Evolutionary conservation across 345 rosid genomes (phyloP), one percentile per base, ranked within the genome.

Genomic region (Excoecaria cochinchinensis): DNA sequence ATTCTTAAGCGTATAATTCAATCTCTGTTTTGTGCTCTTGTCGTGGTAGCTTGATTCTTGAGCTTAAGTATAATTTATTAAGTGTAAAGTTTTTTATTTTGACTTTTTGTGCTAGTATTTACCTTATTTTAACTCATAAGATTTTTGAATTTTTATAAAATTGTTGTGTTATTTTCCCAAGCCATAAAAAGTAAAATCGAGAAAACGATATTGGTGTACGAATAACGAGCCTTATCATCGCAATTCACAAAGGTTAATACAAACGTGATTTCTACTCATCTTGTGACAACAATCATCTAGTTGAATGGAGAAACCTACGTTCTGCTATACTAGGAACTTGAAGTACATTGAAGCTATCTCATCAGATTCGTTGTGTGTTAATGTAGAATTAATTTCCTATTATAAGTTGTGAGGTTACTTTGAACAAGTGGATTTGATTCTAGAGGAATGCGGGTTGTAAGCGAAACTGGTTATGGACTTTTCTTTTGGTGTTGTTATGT

Each of bases 331-430:
- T 58, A 15, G 51, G 21, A 42, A 57, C 58, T 25, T 22, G 7
- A 22, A 69, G 25, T 31, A 31, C 2, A 31, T 31, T 31, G 31
- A 17, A 3, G 39, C 21, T 69, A 12, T 52, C 22, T 39, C n/a
- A 16, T 19, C 19, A 22, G 46, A 52, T 31, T 44, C 47, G 15
- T 14, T 53, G 21, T 16, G 3, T 53, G 7, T 53, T 31, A 14
- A 1, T 36, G 2, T 51, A 13, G 59, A 50, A 25, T 51, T 24
- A 17, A 14, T 16, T 40, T 42, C 46, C 17, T 9, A 51, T 46
- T 50, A 8, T 51, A 42, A 61, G 66, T 68, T 22, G 63, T 14
- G 17, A 59, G 63, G 61, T n/a, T 70, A n/a, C 61, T 53, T 51
- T 70, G 14, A 25, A 21, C 15, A n/a, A 52, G 61, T n/a, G 40